A percentile compares a stretch with the other conserved stretches of the same genome.
phyloP scores from a whole-genome alignment of 1,284 basidiomycete species.

The Chondrostereum purpureum region DNA sequence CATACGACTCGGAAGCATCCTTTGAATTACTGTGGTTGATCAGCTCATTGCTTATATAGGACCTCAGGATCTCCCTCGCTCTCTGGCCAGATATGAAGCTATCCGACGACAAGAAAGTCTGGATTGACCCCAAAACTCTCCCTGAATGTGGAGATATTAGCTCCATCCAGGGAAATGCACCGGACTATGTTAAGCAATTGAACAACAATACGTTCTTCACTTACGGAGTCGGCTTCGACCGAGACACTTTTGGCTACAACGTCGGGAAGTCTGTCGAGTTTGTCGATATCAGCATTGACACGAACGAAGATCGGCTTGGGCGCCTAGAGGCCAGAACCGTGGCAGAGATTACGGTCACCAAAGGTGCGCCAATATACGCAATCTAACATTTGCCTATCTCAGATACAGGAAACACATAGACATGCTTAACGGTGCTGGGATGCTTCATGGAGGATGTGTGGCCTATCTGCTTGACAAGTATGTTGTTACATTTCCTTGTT shows the following conservation, averaged over 20 bases:
- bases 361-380: slow-evolving; percentile 40
- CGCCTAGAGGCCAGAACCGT: slow-evolving; percentile 50
- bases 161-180: slow-evolving; percentile 50
- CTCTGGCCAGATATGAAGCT: too few species aligned
- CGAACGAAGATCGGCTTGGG: slow-evolving; percentile 36
- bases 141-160: slow-evolving; percentile 46
- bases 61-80: too few species aligned
- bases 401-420: slow-evolving; percentile 28
- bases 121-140: slow-evolving; percentile 57
- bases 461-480: slow-evolving; percentile 70
- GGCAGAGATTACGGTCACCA: slow-evolving; percentile 53
- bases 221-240: slow-evolving; percentile 57
- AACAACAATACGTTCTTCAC: slow-evolving; percentile 57
- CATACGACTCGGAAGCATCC: too few species aligned
- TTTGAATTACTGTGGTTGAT: too few species aligned
- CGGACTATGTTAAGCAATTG: slow-evolving; percentile 54
- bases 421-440: slow-evolving; percentile 68
- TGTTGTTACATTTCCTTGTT: slow-evolving; percentile 15
- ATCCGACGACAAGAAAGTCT: slow-evolving; percentile 29
- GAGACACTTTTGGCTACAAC: slow-evolving; percentile 50
- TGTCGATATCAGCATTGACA: slow-evolving; percentile 46
- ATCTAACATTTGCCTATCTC: neutral
- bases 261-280: slow-evolving; percentile 55
- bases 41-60: too few species aligned
- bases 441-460: slow-evolving; percentile 65